Base-by-base conservation (phyloP, 129 eudicot genomes). In the Artemisia argyi region DNA sequence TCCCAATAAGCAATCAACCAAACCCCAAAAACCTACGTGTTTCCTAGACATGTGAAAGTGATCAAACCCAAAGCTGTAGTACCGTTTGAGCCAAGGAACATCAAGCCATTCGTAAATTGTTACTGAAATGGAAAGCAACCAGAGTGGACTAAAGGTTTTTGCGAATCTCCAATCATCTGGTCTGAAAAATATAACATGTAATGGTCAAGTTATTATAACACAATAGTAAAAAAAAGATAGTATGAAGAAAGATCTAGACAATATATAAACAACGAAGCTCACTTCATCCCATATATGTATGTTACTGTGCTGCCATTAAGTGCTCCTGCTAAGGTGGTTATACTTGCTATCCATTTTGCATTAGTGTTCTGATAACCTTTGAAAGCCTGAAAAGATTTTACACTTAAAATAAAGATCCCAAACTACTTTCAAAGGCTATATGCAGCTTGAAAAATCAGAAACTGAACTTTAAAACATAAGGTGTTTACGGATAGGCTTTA, bases 261-360 rank as follows among this genome's bases (percentile, higher is more conserved):
- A 17, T 24, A 22, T 20, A 6, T 49, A 39, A 49, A 19, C 7
- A 12, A 69, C 5, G 14, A 20, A 26, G 71, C 89, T 83, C 79
- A 85, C 95, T 83, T 88, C 89, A 85, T 83, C 66, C 95, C 91
- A 75, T 90, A 93, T 30, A 87, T 71, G 78, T 87, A 87, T 10
- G 89, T 57, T 75, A 93, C 83, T 68, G 97, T 87, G 39, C 95
- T 90, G 32, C 95, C 97, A 76, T 87, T 90, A 62, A 90, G 82
- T n/a, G 91, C 95, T 17, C 97, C 95, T 28, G 97, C 83, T 76
- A 90, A 69, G 35, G 95, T 70, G 24, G 97, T 90, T 54, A 87
- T 50, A 74, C 95, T 90, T 68, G 86, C 42, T 5, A 90, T 88
- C 97, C 97, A 90, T 62, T 87, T 85, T 61, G 79, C 84, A 26